Evolutionary conservation across 257 asterid genomes (phyloP).

Genomic region (Plantago elongata): DNA sequence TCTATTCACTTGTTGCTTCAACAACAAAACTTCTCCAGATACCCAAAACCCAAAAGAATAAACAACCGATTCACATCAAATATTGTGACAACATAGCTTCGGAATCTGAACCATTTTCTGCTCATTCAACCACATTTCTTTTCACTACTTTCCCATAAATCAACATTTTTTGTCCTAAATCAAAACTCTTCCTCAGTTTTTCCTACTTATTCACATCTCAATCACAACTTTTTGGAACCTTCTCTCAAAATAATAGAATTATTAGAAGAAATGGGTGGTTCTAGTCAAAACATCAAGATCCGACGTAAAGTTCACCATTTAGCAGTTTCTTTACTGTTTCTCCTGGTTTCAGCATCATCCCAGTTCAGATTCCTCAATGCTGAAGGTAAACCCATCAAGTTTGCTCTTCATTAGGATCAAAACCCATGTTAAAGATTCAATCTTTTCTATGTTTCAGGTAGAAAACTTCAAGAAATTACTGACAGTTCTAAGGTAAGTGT

Average conservation of each 20-base stretch:
- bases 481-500: constrained; percentile 34
- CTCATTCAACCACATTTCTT: constrained; percentile 6
- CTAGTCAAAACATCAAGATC: constrained; percentile 19
- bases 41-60: no score
- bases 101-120: not conserved
- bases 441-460: constrained; percentile 40
- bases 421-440: not conserved
- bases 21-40: no score
- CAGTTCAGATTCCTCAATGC: constrained; percentile 28
- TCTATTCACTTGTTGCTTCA: no score
- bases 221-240: not conserved
- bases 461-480: constrained; percentile 24
- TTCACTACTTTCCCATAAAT: not conserved
- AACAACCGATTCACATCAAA: not conserved
- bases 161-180: not conserved
- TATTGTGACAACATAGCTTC: constrained; percentile 3
- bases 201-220: constrained; percentile 2
- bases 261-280: constrained; percentile 30
- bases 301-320: constrained; percentile 19
- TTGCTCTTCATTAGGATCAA: not conserved
- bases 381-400: constrained; percentile 36
- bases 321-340: constrained; percentile 22
- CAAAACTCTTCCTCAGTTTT: not conserved
- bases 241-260: not conserved
- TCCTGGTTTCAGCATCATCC: constrained; percentile 31